A percentile compares a stretch with the other conserved stretches of the same genome.
Conservation (phyloP, 73 alveolate genomes). For the Blepharisma japonicum region DNA sequence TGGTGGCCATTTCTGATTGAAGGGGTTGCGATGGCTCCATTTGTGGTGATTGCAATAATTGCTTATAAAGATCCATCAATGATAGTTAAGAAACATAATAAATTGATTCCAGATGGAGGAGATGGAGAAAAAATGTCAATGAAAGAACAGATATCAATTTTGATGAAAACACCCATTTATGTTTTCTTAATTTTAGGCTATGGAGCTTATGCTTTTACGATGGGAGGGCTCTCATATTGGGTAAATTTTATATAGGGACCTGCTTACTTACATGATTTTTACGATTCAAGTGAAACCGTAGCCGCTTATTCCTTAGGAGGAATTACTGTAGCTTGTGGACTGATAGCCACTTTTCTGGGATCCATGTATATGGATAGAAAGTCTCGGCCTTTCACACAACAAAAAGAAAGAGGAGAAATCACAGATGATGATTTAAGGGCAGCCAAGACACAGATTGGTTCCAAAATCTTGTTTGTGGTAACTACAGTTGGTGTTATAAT, state of each 20-base stretch:
- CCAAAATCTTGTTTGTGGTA: background rate
- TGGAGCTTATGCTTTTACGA: background rate
- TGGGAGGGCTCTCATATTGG: conserved; percentile 14
- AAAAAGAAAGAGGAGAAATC: background rate
- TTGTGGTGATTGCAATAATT: background rate
- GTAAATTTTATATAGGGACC: background rate
- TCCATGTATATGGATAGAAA: background rate
- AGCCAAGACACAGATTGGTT: background rate
- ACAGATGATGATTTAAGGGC: background rate
- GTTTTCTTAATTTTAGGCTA: background rate
- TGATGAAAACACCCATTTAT: background rate
- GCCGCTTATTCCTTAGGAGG: background rate
- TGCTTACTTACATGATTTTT: background rate
- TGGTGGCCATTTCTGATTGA: conserved; percentile 20
- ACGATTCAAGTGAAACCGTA: background rate
- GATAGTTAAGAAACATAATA: background rate
- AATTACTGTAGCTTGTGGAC: background rate
- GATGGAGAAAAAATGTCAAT: background rate
- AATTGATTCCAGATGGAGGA: background rate
- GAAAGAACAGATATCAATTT: background rate
- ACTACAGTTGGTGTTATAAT: background rate
- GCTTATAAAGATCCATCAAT: conserved; percentile 8
- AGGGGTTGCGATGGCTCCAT: background rate
- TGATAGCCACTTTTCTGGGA: background rate
- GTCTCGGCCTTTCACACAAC: background rate